A percentile compares a stretch with the other conserved stretches of the same genome.
These are phyloP conservation scores for Pseudopithomyces maydicus DNA, from an alignment of 2,329 filamentous ascomycete species.

Conservation along the genomic window DNA sequence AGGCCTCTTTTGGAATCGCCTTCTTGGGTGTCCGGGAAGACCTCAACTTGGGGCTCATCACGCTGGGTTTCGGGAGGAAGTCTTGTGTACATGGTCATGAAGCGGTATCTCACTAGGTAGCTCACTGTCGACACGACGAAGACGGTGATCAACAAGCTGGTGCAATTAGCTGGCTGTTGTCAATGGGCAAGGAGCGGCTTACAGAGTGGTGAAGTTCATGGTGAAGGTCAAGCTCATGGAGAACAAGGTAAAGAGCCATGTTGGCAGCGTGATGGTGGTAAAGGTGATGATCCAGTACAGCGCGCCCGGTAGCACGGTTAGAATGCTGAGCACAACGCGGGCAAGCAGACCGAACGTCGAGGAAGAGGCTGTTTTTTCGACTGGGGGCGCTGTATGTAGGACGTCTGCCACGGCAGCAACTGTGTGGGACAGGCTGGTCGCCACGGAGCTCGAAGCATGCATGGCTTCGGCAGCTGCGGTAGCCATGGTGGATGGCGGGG, in stretches of 20 bases:
- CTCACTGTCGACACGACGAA: constrained; percentile 81
- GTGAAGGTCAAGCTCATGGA: constrained; percentile 95
- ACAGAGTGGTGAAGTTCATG: constrained; percentile 98
- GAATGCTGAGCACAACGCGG: constrained; percentile 55
- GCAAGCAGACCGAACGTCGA: constrained; percentile 52
- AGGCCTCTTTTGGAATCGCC: constrained; percentile 87
- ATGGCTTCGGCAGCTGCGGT: constrained; percentile 22
- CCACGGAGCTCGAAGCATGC: constrained; percentile 14
- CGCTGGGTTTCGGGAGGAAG: constrained; percentile 92
- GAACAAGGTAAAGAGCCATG: constrained; percentile 85
- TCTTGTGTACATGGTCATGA: constrained; percentile 95
- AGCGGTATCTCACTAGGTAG: constrained; percentile 94
- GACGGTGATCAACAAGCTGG: constrained; percentile 67
- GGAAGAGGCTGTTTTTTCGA: constrained; percentile 22
- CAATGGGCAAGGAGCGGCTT: constrained; percentile 42
- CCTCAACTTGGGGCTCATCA: constrained; percentile 92
- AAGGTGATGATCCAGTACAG: constrained; percentile 84
- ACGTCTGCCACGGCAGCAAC: constrained; percentile 23
- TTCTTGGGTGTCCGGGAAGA: constrained; percentile 92
- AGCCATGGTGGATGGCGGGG: constrained; percentile 22
- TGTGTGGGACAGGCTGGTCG: constrained; percentile 11
- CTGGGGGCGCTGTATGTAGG: constrained; percentile 22
- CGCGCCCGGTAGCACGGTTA: constrained; percentile 61
- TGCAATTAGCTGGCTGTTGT: constrained; percentile 12
- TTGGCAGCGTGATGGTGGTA: constrained; percentile 85